Conservation (phyloP, 371 early-diverging fungal species). For the Mortierella sp. region DNA sequence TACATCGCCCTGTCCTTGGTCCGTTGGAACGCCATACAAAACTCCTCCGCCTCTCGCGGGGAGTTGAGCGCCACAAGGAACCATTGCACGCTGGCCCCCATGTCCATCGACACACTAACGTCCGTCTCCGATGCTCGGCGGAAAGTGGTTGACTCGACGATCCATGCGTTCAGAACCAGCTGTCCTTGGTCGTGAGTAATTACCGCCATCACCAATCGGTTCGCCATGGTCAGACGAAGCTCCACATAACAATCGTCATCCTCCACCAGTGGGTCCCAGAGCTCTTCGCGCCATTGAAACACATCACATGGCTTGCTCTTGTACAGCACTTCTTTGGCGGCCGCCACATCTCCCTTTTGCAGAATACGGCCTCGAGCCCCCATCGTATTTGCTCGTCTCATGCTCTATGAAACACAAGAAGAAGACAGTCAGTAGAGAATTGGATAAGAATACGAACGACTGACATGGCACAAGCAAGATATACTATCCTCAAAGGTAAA, state of each 20-base stretch:
- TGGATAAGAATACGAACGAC: not conserved
- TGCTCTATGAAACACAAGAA: slow-evolving; percentile 26
- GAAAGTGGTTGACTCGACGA: slow-evolving; percentile 54
- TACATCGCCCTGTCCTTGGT: slow-evolving; percentile 57
- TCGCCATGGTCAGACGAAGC: slow-evolving; percentile 50
- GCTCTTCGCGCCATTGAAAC: slow-evolving; percentile 56
- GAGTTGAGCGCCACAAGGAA: slow-evolving; percentile 51
- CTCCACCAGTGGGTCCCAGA: slow-evolving; percentile 55
- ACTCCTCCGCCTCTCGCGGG: slow-evolving; percentile 49
- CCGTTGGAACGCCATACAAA: slow-evolving; percentile 50
- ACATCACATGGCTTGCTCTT: slow-evolving; percentile 56
- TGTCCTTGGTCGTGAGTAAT: slow-evolving; percentile 40
- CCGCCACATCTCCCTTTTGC: slow-evolving; percentile 28
- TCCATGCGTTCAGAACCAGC: slow-evolving; percentile 58
- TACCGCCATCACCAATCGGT: slow-evolving; percentile 56
- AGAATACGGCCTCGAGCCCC: slow-evolving; percentile 27
- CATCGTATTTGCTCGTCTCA: slow-evolving; percentile 47
- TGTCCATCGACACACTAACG: slow-evolving; percentile 56
- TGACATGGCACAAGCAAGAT: not conserved
- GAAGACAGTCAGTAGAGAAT: not conserved
- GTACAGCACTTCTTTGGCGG: slow-evolving; percentile 48
- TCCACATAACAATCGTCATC: slow-evolving; percentile 51
- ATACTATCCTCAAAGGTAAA: not conserved
- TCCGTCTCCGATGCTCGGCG: slow-evolving; percentile 54
- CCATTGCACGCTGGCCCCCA: slow-evolving; percentile 56